Base-by-base conservation (phyloP, 768 basidiomycete genomes). In the Dioszegia hungarica region DNA sequence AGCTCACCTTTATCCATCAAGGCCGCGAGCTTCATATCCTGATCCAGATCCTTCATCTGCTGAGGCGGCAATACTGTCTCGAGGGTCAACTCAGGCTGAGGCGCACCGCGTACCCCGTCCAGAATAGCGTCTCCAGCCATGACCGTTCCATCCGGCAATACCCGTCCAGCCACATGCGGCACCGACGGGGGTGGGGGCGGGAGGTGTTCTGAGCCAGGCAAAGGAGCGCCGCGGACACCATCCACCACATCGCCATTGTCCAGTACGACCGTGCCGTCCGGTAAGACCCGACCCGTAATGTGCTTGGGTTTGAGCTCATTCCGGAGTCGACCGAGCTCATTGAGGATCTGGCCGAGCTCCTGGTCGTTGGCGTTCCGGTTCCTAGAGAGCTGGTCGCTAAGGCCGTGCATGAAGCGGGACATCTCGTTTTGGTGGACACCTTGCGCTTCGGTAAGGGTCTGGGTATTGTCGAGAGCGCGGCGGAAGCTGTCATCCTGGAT, bases 391-490 rank as follows among this genome's bases (percentile, higher is more conserved):
- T 70, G 73, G 37, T 71, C 69, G 29, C 61, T 63, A 53, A 76
- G 62, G 11, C 69, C 64, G 37, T 74, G 70, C 3, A 76, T 61
- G 50, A 73, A 76, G 15, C 75, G 60, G 19, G 67, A 69, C 57
- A 76, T 76, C 48, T 74, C 71, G 55, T 76, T 76, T 22, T 68
- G 64, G 37, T 76, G 75, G 25, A 70, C 61, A 38, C 73, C 75
- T 60, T 74, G 73, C 50, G 73, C 73, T 37, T 66, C 63, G 19
- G 72, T 69, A 8, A 75, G 46, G 19, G 62, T 58, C 54, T 72
- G 58, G 12, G 63, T 54, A 41, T 70, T 64, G 19, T 61, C 62
- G 20, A 74, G 44, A 39, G 67, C 64, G 22, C 67, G 63, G 25
- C 62, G 59, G 62, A 69, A 66, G 27, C 63, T 63, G 36, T 73